Evolutionary conservation across 1,139 yeast species (phyloP).

Genomic region (Geotrichum bryndzae): DNA sequence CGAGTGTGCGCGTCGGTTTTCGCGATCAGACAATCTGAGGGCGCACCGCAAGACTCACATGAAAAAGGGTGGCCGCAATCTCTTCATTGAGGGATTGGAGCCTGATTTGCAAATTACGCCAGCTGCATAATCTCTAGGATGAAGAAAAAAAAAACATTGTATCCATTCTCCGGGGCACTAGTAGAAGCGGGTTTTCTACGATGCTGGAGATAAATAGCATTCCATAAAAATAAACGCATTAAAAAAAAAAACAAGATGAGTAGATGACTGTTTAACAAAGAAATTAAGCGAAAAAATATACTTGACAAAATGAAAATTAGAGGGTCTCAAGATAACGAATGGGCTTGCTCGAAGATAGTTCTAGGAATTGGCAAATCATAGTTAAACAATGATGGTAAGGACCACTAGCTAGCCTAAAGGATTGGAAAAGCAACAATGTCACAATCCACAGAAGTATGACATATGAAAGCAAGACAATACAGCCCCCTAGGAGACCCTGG

Average conservation of each 20-base stretch:
- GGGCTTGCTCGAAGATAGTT: no score
- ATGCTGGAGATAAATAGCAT: background rate
- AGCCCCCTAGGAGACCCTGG: no score
- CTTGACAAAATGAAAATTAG: no score
- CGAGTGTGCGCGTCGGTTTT: constrained; percentile 67
- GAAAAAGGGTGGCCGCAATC: constrained; percentile 44
- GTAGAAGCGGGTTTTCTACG: background rate
- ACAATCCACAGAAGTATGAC: no score
- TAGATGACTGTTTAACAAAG: background rate
- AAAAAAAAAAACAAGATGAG: no score
- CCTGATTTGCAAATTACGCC: constrained; percentile 28
- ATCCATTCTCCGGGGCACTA: background rate
- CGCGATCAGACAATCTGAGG: constrained; percentile 70
- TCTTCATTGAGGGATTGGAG: constrained; percentile 43
- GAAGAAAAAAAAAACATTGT: background rate
- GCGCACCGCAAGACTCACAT: constrained; percentile 75
- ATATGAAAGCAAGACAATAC: no score
- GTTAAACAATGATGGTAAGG: no score
- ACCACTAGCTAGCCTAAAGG: no score
- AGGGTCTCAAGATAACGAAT: no score
- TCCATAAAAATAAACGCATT: background rate
- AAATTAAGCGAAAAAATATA: background rate
- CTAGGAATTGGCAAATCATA: no score
- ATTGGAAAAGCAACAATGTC: no score
- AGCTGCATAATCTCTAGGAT: background rate